These are phyloP conservation scores for Hemileccinum impolitum DNA, from an alignment of 768 basidiomycete genomes.

Conservation along the genomic window DNA sequence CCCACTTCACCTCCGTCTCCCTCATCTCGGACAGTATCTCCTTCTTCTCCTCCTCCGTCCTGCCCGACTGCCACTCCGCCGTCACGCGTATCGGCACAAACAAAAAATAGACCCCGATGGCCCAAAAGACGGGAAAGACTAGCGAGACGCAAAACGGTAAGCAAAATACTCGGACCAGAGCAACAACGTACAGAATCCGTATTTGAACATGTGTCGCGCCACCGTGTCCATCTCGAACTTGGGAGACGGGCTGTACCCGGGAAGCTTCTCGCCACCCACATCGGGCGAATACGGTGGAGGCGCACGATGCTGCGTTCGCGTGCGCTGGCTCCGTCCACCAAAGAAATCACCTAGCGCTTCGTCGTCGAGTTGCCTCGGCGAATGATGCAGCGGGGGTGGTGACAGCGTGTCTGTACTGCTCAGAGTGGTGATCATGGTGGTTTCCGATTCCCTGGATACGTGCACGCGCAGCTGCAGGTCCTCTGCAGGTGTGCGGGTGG, in stretches of 20 bases:
- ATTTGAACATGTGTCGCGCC: slow-evolving; percentile 59
- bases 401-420: slow-evolving; percentile 20
- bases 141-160: background rate
- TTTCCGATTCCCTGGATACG: slow-evolving; percentile 22
- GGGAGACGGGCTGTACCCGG: slow-evolving; percentile 22
- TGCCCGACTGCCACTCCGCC: slow-evolving; percentile 54
- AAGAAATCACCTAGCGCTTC: slow-evolving; percentile 33
- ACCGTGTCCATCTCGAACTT: slow-evolving; percentile 50
- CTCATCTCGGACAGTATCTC: slow-evolving; percentile 47
- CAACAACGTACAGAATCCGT: slow-evolving; percentile 52
- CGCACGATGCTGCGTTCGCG: slow-evolving; percentile 20
- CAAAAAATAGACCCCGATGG: slow-evolving; percentile 54
- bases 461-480: slow-evolving; percentile 24
- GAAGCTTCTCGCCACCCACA: slow-evolving; percentile 32
- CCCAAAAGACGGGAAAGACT: slow-evolving; percentile 67
- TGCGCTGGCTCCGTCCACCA: slow-evolving; percentile 25
- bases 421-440: slow-evolving; percentile 13
- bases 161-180: background rate
- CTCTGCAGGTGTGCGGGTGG: slow-evolving; percentile 9
- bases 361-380: slow-evolving; percentile 26
- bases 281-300: slow-evolving; percentile 47
- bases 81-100: slow-evolving; percentile 47
- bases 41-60: slow-evolving; percentile 48
- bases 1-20: slow-evolving; percentile 52
- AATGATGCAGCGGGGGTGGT: slow-evolving; percentile 20